Conservation (phyloP, 2,329 filamentous ascomycete species). For the Colletotrichum kahawae region DNA sequence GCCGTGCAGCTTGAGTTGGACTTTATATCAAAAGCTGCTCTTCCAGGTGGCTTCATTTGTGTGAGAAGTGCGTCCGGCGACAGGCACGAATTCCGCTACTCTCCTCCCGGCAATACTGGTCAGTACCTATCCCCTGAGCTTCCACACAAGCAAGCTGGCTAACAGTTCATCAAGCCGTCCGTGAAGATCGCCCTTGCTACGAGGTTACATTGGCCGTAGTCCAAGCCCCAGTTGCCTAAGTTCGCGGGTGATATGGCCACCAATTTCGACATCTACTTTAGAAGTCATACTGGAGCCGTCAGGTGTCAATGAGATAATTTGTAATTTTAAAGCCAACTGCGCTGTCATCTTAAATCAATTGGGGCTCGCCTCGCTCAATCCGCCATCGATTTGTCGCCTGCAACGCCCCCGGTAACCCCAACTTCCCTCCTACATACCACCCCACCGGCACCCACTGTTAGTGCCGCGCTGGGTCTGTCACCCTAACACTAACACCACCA, state of each 20-base stretch:
- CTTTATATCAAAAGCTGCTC: constrained; percentile 34
- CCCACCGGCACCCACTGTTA: too few species aligned
- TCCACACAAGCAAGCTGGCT: not conserved
- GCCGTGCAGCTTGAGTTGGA: constrained; percentile 40
- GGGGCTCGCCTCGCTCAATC: constrained; percentile 34
- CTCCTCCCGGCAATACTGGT: constrained; percentile 43
- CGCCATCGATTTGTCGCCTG: constrained; percentile 42
- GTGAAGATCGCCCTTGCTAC: constrained; percentile 7
- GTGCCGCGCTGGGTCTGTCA: too few species aligned
- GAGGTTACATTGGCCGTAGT: not conserved
- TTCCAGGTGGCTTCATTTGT: constrained; percentile 42
- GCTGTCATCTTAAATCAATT: constrained; percentile 28
- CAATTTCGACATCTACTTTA: not conserved
- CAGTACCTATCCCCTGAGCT: not conserved
- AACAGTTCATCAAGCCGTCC: not conserved
- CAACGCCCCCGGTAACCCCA: constrained; percentile 28
- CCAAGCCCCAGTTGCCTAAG: not conserved
- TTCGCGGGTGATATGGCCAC: not conserved
- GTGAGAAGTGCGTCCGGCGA: constrained; percentile 41
- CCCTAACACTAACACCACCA: too few species aligned
- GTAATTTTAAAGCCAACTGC: not conserved
- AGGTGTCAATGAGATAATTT: not conserved
- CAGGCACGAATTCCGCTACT: constrained; percentile 47
- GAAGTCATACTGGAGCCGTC: not conserved
- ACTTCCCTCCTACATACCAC: too few species aligned